Percentiles rank a stretch among this genome's conserved stretches.
Conservation (phyloP, 2,329 filamentous ascomycete species). For the Sclerotinia subarctica region DNA sequence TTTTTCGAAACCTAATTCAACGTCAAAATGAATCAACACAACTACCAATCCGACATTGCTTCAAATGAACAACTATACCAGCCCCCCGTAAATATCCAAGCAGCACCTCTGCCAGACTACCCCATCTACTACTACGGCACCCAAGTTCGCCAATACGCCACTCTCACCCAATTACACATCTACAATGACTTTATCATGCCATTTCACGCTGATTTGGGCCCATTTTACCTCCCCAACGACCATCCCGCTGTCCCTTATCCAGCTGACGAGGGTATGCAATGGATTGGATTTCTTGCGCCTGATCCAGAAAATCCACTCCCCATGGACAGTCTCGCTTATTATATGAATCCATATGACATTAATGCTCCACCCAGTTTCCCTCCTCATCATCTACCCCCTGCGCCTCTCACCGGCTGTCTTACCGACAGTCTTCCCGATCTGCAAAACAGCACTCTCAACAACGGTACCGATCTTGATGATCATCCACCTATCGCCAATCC, state of each 20-base stretch:
- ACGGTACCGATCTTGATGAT: background rate
- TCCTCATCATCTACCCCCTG: background rate
- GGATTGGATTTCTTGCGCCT: background rate
- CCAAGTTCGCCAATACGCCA: background rate
- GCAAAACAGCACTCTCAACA: background rate
- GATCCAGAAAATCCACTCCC: background rate
- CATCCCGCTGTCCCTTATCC: background rate
- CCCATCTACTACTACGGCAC: background rate
- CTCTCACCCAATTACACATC: background rate
- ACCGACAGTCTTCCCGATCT: background rate
- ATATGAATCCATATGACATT: constrained; percentile 5
- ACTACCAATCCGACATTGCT: too few species aligned
- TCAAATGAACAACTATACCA: background rate
- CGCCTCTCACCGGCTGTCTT: rapidly evolving
- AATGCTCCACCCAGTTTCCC: background rate
- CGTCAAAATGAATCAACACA: background rate
- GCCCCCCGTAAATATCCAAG: background rate
- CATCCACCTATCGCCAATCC: background rate
- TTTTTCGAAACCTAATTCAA: too few species aligned
- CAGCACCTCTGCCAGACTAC: background rate
- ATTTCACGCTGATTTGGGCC: background rate
- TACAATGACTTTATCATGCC: background rate
- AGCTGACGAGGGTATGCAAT: background rate
- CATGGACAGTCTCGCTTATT: background rate
- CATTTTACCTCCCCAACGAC: background rate